Percentiles rank a stretch among this genome's conserved stretches.
These are phyloP conservation scores for Hemileia vastatrix DNA, from an alignment of 1,284 basidiomycete genomes.

Conservation along the genomic window DNA sequence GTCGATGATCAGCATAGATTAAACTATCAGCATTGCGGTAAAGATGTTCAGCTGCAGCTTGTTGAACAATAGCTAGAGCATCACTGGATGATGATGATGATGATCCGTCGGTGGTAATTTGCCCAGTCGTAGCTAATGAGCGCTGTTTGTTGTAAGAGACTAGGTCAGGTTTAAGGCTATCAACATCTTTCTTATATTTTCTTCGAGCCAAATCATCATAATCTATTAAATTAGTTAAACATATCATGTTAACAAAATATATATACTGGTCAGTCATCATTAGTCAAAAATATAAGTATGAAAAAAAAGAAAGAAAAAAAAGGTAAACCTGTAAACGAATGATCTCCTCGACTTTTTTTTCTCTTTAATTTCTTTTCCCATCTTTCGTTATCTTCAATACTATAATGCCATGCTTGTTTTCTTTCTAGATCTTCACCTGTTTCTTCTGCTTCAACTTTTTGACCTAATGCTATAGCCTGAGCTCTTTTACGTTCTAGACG, in stretches of 20 bases:
- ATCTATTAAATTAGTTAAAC: slow-evolving; percentile 51
- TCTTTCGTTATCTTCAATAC: slow-evolving; percentile 82
- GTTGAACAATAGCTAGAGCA: slow-evolving; percentile 48
- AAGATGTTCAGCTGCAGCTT: slow-evolving; percentile 55
- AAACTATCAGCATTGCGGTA: slow-evolving; percentile 84
- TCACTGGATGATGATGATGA: slow-evolving; percentile 27
- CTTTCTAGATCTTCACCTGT: slow-evolving; percentile 62
- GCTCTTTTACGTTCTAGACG: slow-evolving; percentile 75
- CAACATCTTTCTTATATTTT: slow-evolving; percentile 81
- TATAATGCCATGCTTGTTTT: slow-evolving; percentile 84
- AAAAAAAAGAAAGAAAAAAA: slow-evolving; percentile 29
- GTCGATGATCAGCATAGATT: slow-evolving; percentile 74
- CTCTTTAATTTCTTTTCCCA: slow-evolving; percentile 80
- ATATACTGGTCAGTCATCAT: slow-evolving; percentile 36
- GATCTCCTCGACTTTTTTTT: slow-evolving; percentile 65
- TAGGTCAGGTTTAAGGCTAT: slow-evolving; percentile 74
- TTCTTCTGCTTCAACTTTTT: slow-evolving; percentile 78
- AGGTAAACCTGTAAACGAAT: slow-evolving; percentile 62
- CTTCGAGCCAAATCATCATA: slow-evolving; percentile 77
- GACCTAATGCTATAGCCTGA: slow-evolving; percentile 73
- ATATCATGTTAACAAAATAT: neutral
- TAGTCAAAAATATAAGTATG: neutral
- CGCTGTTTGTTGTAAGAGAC: slow-evolving; percentile 75
- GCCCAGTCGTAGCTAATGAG: slow-evolving; percentile 20
- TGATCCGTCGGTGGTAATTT: slow-evolving; percentile 34